Percentiles rank a stretch among this genome's conserved stretches.
Evolutionary conservation across 176 grass and related monocot species (phyloP).

Genomic region (Oryza glumipatula): DNA sequence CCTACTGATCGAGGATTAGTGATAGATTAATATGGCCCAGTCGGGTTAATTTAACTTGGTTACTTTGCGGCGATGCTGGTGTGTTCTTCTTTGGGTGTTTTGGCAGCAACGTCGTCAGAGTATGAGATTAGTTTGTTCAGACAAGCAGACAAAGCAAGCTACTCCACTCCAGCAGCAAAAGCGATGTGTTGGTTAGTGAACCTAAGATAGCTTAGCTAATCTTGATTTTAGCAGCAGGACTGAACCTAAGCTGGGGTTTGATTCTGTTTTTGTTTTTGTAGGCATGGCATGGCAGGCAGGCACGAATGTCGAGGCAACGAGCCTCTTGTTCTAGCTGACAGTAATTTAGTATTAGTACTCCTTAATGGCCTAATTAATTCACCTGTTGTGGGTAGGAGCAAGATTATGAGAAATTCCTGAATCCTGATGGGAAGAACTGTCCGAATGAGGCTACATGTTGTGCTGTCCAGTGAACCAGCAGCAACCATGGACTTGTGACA

Average conservation of each 20-base stretch:
- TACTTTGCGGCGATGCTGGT: neutral
- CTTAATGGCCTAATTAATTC: neutral
- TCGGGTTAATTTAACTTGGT: neutral
- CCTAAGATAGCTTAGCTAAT: neutral
- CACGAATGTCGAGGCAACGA: neutral
- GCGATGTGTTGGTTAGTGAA: neutral
- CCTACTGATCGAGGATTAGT: neutral
- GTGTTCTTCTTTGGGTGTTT: neutral
- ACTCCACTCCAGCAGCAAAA: neutral
- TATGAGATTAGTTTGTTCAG: neutral
- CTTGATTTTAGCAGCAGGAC: neutral
- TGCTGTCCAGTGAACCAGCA: neutral
- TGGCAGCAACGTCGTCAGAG: conserved; percentile 11
- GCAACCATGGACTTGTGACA: neutral
- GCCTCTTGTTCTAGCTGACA: neutral
- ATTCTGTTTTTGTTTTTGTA: neutral
- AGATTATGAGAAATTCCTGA: neutral
- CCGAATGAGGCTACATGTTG: neutral
- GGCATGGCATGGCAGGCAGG: neutral
- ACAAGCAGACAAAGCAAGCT: neutral
- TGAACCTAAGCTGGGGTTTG: neutral
- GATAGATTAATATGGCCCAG: no score
- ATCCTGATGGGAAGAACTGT: neutral
- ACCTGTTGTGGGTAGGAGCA: neutral
- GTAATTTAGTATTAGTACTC: neutral